These are phyloP conservation scores for Cucurbita argyrosperma DNA, from an alignment of 306 rosid species.

Conservation along the genomic window DNA sequence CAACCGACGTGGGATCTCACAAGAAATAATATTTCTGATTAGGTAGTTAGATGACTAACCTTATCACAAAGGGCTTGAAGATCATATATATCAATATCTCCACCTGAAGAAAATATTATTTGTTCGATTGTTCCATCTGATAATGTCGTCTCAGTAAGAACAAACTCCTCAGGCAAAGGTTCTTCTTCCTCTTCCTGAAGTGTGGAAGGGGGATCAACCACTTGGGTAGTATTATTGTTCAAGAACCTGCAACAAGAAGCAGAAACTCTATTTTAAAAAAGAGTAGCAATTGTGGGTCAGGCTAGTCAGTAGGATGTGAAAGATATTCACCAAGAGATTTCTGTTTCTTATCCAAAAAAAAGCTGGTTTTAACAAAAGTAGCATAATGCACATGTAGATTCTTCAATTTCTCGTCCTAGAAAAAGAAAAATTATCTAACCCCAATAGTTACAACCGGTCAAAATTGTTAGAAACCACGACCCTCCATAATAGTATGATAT, in stretches of 20 bases:
- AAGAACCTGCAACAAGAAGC: constrained; percentile 33
- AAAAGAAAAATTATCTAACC: background rate
- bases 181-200: constrained; percentile 65
- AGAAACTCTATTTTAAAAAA: constrained; percentile 2
- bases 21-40: background rate
- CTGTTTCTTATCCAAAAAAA: background rate
- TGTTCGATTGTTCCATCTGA: constrained; percentile 73
- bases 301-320: constrained; percentile 4
- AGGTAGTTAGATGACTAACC: constrained; percentile 20
- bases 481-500: too few species aligned
- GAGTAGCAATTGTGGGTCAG: background rate
- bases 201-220: constrained; percentile 40
- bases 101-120: constrained; percentile 81
- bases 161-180: constrained; percentile 63
- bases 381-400: background rate
- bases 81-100: constrained; percentile 77
- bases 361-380: background rate
- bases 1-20: too few species aligned
- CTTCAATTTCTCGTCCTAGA: background rate
- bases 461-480: background rate
- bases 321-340: background rate
- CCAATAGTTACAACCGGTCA: background rate
- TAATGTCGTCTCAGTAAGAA: constrained; percentile 67
- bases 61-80: constrained; percentile 85
- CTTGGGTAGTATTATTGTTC: constrained; percentile 54